These are phyloP conservation scores for Verbena officinalis DNA, from an alignment of 257 asterid species.

Conservation along the genomic window DNA sequence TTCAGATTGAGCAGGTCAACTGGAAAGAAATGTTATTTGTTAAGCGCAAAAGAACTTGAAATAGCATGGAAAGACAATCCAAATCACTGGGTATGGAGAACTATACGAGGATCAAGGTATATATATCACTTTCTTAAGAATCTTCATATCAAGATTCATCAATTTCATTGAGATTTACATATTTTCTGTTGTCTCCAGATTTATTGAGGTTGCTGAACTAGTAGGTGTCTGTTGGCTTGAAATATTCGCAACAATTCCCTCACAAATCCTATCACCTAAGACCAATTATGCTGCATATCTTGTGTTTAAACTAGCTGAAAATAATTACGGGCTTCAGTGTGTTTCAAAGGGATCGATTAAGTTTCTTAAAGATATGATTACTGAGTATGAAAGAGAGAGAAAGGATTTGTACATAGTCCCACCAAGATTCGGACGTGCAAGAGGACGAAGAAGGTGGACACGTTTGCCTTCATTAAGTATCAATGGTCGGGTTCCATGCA, in stretches of 20 bases:
- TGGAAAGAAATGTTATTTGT: constrained; percentile 46
- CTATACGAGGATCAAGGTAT: constrained; percentile 49
- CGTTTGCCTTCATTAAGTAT: background rate
- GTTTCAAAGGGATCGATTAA: constrained; percentile 31
- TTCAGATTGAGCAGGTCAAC: constrained; percentile 31
- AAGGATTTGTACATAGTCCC: constrained; percentile 9
- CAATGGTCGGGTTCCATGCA: background rate
- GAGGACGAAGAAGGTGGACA: background rate
- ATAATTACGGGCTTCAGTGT: constrained; percentile 20
- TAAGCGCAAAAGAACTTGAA: constrained; percentile 45
- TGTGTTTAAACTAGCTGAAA: constrained; percentile 23
- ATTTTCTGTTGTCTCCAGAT: constrained; percentile 35
- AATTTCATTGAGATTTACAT: background rate
- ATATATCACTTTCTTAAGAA: background rate
- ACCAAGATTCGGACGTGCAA: background rate
- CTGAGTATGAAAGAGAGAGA: background rate
- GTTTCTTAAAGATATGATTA: background rate
- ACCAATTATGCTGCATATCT: constrained; percentile 36
- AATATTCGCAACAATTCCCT: constrained; percentile 29
- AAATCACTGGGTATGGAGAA: constrained; percentile 37
- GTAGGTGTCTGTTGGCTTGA: constrained; percentile 48
- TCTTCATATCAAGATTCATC: background rate
- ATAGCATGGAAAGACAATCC: constrained; percentile 38
- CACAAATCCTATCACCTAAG: constrained; percentile 26
- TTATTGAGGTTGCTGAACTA: constrained; percentile 56